Evolutionary conservation across 1,284 basidiomycete genomes (phyloP), one percentile per base, ranked within the genome.

Genomic region (Anthracocystis walkeri): DNA sequence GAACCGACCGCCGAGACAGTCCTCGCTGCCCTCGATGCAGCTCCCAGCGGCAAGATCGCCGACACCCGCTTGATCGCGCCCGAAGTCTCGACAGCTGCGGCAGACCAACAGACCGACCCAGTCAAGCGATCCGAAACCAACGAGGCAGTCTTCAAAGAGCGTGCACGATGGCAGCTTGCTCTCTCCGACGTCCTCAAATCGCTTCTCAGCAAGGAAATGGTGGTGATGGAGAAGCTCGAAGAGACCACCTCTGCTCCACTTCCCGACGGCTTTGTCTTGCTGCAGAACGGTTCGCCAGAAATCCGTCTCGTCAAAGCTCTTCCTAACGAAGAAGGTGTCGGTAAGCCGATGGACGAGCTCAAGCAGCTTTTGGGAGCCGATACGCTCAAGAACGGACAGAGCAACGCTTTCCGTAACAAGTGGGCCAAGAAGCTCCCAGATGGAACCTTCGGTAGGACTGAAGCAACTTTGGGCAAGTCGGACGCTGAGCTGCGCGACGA

Each of bases 381-480:
- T 38, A 73, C 70, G 21, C 80, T 85, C 52, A 84, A 83, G 71
- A 78, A 85, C 70, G 97, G 97, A 3, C 97, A 99, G 86, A 92
- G 92, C 29, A 90, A 93, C 74, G 97, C 96, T 23, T 97, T 99
- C 90, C 97, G 95, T 87, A 96, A 93, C 83, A 93, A 93, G 77
- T 99, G 97, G 95, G 94, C 98, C 75, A 89, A 89, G 31, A 98
- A 98, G 86, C 92, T 96, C 75, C 93, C 93, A 4, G 90, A 90
- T 75, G 93, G 94, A 21, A 90, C 97, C 68, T 90, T 97, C 58
- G 87, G 91, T 67, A 94, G 95, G 61, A 79, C 92, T 89, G 58
- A 75, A 20, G 60, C 62, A 8, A 67, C 75, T 2, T 58, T 74
- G 25, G 64, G 63, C 57, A 65, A 71, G 54, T 50, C 65, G 61